Percentiles rank a stretch among this genome's conserved stretches.
These are phyloP conservation scores for Penicillium bialowiezense DNA, from an alignment of 495 filamentous ascomycete genomes.

Conservation along the genomic window DNA sequence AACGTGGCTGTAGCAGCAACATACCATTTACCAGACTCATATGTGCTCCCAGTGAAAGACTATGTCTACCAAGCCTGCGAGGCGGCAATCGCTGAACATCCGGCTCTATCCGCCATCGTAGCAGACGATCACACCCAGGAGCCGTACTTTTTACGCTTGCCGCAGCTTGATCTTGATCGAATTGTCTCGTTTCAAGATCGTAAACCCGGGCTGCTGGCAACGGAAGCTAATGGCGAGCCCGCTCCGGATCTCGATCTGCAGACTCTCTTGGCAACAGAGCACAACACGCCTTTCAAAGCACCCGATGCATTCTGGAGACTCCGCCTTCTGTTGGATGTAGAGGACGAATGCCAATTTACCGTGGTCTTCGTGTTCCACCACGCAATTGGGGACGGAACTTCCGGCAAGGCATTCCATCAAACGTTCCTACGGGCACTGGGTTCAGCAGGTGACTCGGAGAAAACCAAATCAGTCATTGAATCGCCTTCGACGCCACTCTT, in stretches of 20 bases:
- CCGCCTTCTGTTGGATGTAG: constrained; percentile 23
- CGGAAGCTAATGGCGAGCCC: constrained; percentile 17
- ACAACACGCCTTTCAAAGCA: constrained; percentile 31
- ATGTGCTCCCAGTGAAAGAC: constrained; percentile 26
- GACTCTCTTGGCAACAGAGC: constrained; percentile 31
- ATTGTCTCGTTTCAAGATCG: constrained; percentile 32
- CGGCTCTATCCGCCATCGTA: constrained; percentile 41
- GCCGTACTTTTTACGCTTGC: constrained; percentile 46
- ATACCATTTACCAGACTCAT: constrained; percentile 33
- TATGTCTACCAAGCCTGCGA: constrained; percentile 38
- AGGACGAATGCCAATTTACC: constrained; percentile 25
- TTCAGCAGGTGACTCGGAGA: constrained; percentile 3
- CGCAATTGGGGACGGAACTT: constrained; percentile 32
- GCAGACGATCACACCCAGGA: constrained; percentile 36
- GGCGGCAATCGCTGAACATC: constrained; percentile 37
- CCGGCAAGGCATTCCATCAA: constrained; percentile 35
- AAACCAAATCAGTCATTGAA: constrained; percentile 20
- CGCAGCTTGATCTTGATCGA: constrained; percentile 36
- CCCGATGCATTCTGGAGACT: constrained; percentile 40
- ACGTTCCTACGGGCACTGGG: constrained; percentile 29
- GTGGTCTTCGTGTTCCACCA: constrained; percentile 39
- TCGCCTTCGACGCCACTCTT: constrained; percentile 31
- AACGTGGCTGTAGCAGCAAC: constrained; percentile 40
- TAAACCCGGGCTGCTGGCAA: constrained; percentile 6
- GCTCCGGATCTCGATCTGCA: constrained; percentile 32